A percentile compares a stretch with the other conserved stretches of the same genome.
These are phyloP conservation scores for Centella asiatica DNA, from an alignment of 129 eudicot genomes.

Conservation along the genomic window DNA sequence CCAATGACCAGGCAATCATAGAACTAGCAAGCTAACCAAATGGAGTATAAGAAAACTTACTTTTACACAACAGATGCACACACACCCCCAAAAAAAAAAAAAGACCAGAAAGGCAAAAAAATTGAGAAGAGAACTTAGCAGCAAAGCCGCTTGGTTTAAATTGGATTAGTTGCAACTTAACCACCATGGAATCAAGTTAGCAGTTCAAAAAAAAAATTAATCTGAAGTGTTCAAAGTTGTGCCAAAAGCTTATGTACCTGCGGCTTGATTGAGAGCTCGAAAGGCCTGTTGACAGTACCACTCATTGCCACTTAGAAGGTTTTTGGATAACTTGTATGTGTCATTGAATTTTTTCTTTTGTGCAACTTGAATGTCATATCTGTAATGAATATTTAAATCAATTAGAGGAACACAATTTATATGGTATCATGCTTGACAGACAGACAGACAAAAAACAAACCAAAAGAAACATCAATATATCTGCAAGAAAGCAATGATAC, in stretches of 20 bases:
- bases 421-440: slow-evolving; percentile 1
- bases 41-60: too few relatives aligned
- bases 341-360: slow-evolving; percentile 87
- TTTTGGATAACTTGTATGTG: slow-evolving; percentile 46
- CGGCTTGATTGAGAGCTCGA: slow-evolving; percentile 92
- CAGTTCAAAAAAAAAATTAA: background rate
- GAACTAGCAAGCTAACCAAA: too few relatives aligned
- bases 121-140: too few relatives aligned
- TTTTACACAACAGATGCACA: too few relatives aligned
- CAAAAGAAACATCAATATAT: background rate
- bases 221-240: background rate
- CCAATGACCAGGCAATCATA: too few relatives aligned
- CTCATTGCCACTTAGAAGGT: slow-evolving; percentile 72
- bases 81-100: too few relatives aligned
- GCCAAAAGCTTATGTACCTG: slow-evolving; percentile 45
- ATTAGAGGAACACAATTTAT: slow-evolving; percentile 18
- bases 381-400: slow-evolving; percentile 17
- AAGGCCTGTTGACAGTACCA: slow-evolving; percentile 98
- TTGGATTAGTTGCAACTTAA: background rate
- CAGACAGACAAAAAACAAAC: too few relatives aligned
- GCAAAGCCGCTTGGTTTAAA: too few relatives aligned
- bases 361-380: slow-evolving; percentile 75
- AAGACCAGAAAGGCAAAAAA: too few relatives aligned
- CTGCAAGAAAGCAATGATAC: slow-evolving; percentile 17
- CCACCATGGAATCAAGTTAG: background rate